phyloP scores from a whole-genome alignment of 179 eudicot species.

The Corrigiola litoralis region DNA sequence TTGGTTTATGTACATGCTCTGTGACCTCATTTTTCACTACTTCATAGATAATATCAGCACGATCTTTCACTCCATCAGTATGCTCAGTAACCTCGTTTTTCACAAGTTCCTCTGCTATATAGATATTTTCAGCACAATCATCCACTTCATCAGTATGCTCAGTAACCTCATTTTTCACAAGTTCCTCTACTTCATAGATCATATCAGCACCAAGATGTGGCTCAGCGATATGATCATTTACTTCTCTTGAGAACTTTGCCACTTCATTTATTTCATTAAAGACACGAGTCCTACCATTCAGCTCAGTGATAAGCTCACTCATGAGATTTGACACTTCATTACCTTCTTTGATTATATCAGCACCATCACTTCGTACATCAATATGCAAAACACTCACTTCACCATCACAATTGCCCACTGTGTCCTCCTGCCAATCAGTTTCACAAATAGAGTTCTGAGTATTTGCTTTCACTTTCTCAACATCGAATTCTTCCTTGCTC shows the following conservation, averaged over 20 bases:
- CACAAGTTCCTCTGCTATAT: constrained; percentile 7
- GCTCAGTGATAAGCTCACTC: neutral
- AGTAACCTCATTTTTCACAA: neutral
- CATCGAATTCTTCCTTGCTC: constrained; percentile 18
- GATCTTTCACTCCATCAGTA: constrained; percentile 12
- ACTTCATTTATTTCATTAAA: neutral
- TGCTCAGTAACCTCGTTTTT: constrained; percentile 4
- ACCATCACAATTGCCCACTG: constrained; percentile 2
- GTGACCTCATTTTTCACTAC: constrained; percentile 5
- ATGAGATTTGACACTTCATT: neutral
- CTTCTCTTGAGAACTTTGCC: neutral
- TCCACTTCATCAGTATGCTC: constrained; percentile 18
- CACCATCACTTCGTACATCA: constrained; percentile 16
- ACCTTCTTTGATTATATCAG: neutral
- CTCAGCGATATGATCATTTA: neutral
- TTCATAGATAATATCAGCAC: neutral
- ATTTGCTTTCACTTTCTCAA: constrained; percentile 15
- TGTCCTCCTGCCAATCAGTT: constrained; percentile 23
- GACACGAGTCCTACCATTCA: neutral
- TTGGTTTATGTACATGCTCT: constrained; percentile 18
- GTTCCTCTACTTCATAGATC: neutral
- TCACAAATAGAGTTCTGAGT: constrained; percentile 21
- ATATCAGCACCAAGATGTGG: neutral
- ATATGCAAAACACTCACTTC: constrained; percentile 15
- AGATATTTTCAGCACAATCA: neutral